Evolutionary conservation across 331 rosid genomes (phyloP), one percentile per base, ranked within the genome.

Genomic region (Rosa hybrid): DNA sequence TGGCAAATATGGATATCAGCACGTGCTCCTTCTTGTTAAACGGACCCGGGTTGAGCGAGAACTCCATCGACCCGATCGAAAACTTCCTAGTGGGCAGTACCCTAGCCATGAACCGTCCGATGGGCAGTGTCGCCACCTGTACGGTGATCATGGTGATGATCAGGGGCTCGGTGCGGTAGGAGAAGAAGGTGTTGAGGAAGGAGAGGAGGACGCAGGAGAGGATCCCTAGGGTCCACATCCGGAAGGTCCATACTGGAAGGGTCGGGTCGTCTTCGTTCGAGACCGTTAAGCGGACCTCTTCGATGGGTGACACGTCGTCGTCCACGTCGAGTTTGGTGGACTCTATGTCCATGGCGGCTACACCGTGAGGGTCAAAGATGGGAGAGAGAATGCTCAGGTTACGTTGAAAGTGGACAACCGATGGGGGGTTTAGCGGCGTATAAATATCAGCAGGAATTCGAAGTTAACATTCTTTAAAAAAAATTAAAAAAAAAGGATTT

Each of bases 171-270:
- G 86, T 85, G 8, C 84, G 72, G 86, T 85, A 82, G 27, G 69
- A 42, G 77, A 86, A 86, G 82, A 86, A 86, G 23, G 83, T 79
- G 84, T 86, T 86, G 80, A 86, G 84, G 81, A 86, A 82, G 23
- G 88, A 79, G n/a, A 86, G 84, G 63, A 86, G 41, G 4, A 67
- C 74, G 74, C 86, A 86, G 23, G 86, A 81, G 54, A 50, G 1
- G 8, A 86, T 64, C 9, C 86, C 86, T 20, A 86, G 65, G 59
- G 65, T 45, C 88, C 88, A 86, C 86, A 79, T 78, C 8, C 84
- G 84, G 67, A 82, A 86, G 54, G 86, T 86, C 84, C 81, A 79
- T 41, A 82, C 80, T 25, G 88, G 88, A 0, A 86, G 79, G 14
- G 80, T 51, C 21, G 80, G 82, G 83, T 86, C 86, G 75, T 86